A percentile compares a stretch with the other conserved stretches of the same genome.
Conservation (phyloP, 1,284 basidiomycete species). For the Trichosporon coremiiforme region DNA sequence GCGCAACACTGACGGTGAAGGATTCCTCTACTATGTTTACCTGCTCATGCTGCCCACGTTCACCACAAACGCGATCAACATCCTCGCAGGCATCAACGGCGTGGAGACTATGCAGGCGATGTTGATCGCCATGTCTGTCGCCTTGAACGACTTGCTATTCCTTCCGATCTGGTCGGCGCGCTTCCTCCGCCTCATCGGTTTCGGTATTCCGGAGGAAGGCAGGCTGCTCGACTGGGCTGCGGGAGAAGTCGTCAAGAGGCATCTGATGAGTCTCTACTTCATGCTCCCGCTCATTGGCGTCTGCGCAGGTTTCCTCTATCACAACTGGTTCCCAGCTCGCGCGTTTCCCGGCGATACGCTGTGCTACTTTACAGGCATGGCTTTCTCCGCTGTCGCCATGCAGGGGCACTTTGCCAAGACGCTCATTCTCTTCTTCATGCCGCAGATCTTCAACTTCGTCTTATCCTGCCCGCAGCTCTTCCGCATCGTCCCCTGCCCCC, state of each 20-base stretch:
- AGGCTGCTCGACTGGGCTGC: constrained; percentile 52
- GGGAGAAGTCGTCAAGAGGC: constrained; percentile 81
- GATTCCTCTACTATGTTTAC: constrained; percentile 83
- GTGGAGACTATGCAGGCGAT: constrained; percentile 92
- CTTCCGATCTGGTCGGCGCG: constrained; percentile 72
- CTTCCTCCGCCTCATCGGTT: constrained; percentile 65
- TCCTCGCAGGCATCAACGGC: constrained; percentile 96
- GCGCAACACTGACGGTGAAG: constrained; percentile 14
- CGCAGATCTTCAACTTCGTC: constrained; percentile 97
- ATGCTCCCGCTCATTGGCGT: constrained; percentile 93
- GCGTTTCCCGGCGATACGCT: constrained; percentile 97
- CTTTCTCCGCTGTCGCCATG: constrained; percentile 92
- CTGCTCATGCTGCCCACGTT: constrained; percentile 96
- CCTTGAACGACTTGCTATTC: constrained; percentile 88
- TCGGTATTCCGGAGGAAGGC: constrained; percentile 59
- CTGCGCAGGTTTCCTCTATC: constrained; percentile 83
- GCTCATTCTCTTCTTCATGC: constrained; percentile 91
- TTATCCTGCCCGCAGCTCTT: constrained; percentile 94
- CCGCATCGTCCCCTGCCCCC: constrained; percentile 86
- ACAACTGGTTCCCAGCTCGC: constrained; percentile 95
- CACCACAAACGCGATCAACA: constrained; percentile 98
- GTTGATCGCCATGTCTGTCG: constrained; percentile 86
- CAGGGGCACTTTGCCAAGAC: constrained; percentile 96
- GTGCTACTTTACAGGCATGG: constrained; percentile 97
- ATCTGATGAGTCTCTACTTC: constrained; percentile 93